Evolutionary conservation across 2,329 filamentous ascomycete species (phyloP).

Genomic region (Aspergillus fumigatus): DNA sequence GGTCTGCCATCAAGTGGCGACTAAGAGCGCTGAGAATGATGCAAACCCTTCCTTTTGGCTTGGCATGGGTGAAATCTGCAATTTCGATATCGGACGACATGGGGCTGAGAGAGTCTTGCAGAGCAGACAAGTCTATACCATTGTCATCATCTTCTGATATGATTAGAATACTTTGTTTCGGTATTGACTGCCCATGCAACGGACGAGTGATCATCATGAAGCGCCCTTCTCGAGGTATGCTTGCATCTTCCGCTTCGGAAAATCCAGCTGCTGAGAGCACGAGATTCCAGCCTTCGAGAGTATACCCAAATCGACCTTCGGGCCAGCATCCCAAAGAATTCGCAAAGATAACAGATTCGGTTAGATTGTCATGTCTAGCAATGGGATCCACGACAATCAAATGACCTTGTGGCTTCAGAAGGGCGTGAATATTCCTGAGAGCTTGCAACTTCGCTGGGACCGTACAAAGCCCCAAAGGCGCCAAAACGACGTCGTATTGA

Average conservation of each 20-base stretch:
- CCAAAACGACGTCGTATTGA: conserved; percentile 16
- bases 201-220: conserved; percentile 2
- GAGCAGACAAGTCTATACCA: background rate
- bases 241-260: background rate
- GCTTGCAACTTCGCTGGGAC: conserved; percentile 2
- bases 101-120: background rate
- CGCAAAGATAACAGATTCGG: conserved; percentile 8
- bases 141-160: conserved; percentile 4
- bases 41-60: conserved; percentile 12
- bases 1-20: background rate
- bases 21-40: conserved; percentile 15
- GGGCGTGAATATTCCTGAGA: conserved; percentile 9
- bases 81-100: conserved; percentile 3
- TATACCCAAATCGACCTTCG: background rate
- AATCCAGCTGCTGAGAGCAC: conserved; percentile 1
- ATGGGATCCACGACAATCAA: conserved; percentile 14
- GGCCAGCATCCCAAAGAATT: conserved; percentile 6
- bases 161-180: conserved; percentile 6
- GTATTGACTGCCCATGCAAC: background rate
- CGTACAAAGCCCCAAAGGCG: conserved; percentile 13
- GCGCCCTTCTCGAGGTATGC: background rate
- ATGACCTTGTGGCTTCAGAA: conserved; percentile 15
- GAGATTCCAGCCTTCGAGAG: background rate
- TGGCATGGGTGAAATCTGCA: conserved; percentile 3
- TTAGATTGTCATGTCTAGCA: background rate